These are phyloP conservation scores for Saccharomycopsis javanensis DNA, from an alignment of 805 yeast species.

Conservation along the genomic window DNA sequence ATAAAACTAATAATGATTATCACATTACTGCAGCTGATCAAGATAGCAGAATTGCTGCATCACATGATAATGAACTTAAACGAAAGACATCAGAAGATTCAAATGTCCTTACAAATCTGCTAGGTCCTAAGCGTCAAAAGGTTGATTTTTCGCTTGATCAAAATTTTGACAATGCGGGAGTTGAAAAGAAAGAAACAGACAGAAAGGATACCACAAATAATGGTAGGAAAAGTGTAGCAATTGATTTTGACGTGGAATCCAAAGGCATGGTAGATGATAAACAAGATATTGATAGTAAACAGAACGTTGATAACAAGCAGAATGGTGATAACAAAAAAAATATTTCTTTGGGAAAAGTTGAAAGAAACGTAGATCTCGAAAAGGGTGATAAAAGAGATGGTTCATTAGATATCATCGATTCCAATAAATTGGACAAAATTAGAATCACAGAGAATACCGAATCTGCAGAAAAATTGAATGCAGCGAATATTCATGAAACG, in stretches of 20 bases:
- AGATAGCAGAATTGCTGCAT: slow-evolving; percentile 16
- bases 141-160: neutral
- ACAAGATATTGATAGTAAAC: slow-evolving; percentile 17
- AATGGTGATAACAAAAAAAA: slow-evolving; percentile 6
- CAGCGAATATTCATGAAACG: neutral
- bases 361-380: neutral
- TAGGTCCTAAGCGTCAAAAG: neutral
- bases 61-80: slow-evolving; percentile 9
- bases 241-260: neutral
- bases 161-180: neutral
- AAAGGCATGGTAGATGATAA: neutral
- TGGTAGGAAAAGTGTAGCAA: neutral
- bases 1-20: neutral
- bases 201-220: neutral
- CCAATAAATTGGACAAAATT: neutral
- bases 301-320: slow-evolving; percentile 2
- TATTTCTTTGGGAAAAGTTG: slow-evolving; percentile 8
- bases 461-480: neutral
- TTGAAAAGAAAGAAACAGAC: neutral
- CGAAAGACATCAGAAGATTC: neutral
- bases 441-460: neutral
- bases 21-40: slow-evolving; percentile 10
- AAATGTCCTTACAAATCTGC: neutral
- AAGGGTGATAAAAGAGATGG: neutral
- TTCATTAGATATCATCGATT: neutral